Base-by-base conservation (phyloP, 2,329 filamentous ascomycete species). In the Colletotrichum graminicola region DNA sequence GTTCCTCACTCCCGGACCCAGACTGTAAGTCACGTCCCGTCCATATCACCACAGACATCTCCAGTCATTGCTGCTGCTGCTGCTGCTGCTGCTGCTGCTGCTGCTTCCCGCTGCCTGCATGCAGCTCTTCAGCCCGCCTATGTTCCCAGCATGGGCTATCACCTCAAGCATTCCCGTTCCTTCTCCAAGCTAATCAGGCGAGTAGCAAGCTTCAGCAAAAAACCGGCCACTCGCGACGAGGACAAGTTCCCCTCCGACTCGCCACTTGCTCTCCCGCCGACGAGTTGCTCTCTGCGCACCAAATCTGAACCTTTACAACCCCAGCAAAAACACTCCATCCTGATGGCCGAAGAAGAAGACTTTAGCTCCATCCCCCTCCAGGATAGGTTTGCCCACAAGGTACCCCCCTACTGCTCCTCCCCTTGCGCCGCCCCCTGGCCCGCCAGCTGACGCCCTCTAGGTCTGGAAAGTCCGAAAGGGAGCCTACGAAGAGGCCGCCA, bases 381-480 rank as follows among this genome's bases (percentile, higher is more conserved):
- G 55, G 94, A 97, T 74, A 90, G 94, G 79, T 97, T 95, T 83
- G 86, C 89, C 66, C 94, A 97, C 86, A 97, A 97, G 85, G 90
- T 92, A 77, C 65, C 80, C 74, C 39, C 32, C 8, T 34, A n/a
- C 12, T 34, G 1, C 47, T 16, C 8, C 26, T 45, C 57, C 26
- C 39, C 43, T 39, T 26, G 47, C 56, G 39, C 23, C 16, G 52
- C 26, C 52, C 34, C 23, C 32, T 32, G 45, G 26, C 36, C 52
- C 49, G 34, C 51, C 43, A 39, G 49, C 73, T 75, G 64, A 76
- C 62, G 71, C 70, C 60, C 67, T 39, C 2, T 63, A 93, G 92
- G 90, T 93, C 78, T 99, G 96, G 96, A 99, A 99, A 88, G 95
- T 97, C 52, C 90, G 96, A 78, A 99, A 99, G 84, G 91, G 90